Evolutionary conservation across 306 rosid species (phyloP), one percentile per base, ranked within the genome.

Genomic region (Acmispon strigosus): DNA sequence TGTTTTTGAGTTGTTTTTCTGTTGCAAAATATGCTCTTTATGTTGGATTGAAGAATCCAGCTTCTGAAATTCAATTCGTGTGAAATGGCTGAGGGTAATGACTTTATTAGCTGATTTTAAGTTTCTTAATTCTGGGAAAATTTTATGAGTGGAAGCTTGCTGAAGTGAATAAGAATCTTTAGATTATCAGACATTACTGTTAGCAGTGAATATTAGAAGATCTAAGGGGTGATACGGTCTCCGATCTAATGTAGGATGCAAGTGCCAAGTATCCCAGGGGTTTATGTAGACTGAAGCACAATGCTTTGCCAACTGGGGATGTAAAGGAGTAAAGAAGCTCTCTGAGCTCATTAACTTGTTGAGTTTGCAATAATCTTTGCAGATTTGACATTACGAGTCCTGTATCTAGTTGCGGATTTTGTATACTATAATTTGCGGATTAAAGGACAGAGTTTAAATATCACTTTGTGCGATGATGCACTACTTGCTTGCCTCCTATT

Each of bases 251-350:
- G 32, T 27, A 27, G 24, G 24, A 22, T 22, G 24, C 24, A 22
- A 22, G 24, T 22, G 24, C 24, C 24, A 22, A 22, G 24, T 19
- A 15, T 58, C n/a, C 15, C 47, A n/a, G 29, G 43, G 19, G 13
- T 29, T 57, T 15, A 14, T 34, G 34, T 32, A 32, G 22, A 15
- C n/a, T 32, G 44, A 32, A 15, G 13, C 7, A 7, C 44, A 5
- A 59, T 34, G 24, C 14, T 59, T 36, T 16, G 8, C 11, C 29
- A 39, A 17, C 5, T 60, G 32, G 24, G 50, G 32, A 61, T 39
- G 65, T 17, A 60, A 61, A 61, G 66, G 8, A 59, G 65, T 17
- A 60, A 61, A 61, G 66, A 37, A 59, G 27, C 65, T 48, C 10
- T 43, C 20, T 16, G 32, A 10, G 52, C 37, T 39, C 42, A 16